Evolutionary conservation across 495 filamentous ascomycete species (phyloP).

Genomic region (Trichocladium antarcticum): DNA sequence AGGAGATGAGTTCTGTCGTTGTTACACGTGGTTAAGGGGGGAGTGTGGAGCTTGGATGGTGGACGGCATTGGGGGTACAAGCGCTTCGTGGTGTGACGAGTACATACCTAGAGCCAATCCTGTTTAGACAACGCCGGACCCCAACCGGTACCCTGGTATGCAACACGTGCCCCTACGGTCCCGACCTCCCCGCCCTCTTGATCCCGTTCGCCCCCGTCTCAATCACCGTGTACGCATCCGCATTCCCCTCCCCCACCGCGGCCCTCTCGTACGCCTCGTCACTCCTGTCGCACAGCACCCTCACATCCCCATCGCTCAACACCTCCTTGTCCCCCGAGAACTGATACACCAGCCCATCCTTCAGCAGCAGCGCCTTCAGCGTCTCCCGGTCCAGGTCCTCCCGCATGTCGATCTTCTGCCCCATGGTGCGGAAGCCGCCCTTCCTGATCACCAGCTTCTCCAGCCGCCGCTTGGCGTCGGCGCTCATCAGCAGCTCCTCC

Average conservation of each 20-base stretch:
- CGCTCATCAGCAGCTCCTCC: slow-evolving; percentile 74
- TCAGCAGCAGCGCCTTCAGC: slow-evolving; percentile 47
- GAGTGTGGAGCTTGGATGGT: too few species aligned
- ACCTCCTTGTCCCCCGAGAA: slow-evolving; percentile 49
- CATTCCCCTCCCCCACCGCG: slow-evolving; percentile 57
- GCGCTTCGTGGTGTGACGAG: too few species aligned
- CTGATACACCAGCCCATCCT: slow-evolving; percentile 53
- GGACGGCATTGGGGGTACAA: too few species aligned
- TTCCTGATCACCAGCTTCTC: slow-evolving; percentile 95
- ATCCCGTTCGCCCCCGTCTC: slow-evolving; percentile 47
- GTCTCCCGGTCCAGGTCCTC: slow-evolving; percentile 48
- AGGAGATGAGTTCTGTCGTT: too few species aligned
- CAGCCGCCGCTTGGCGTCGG: slow-evolving; percentile 84
- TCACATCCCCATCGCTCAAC: slow-evolving; percentile 65
- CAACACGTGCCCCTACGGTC: background rate
- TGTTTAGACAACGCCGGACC: background rate
- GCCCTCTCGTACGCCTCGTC: slow-evolving; percentile 75
- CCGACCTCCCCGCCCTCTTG: slow-evolving; percentile 24
- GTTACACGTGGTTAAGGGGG: too few species aligned
- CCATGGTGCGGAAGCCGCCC: slow-evolving; percentile 57
- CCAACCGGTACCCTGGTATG: background rate
- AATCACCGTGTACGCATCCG: slow-evolving; percentile 54
- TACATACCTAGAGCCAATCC: background rate
- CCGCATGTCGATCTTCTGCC: slow-evolving; percentile 43
- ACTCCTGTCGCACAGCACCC: slow-evolving; percentile 64